These are phyloP conservation scores for Mucuna pruriens DNA, from an alignment of 306 rosid genomes.

Conservation along the genomic window DNA sequence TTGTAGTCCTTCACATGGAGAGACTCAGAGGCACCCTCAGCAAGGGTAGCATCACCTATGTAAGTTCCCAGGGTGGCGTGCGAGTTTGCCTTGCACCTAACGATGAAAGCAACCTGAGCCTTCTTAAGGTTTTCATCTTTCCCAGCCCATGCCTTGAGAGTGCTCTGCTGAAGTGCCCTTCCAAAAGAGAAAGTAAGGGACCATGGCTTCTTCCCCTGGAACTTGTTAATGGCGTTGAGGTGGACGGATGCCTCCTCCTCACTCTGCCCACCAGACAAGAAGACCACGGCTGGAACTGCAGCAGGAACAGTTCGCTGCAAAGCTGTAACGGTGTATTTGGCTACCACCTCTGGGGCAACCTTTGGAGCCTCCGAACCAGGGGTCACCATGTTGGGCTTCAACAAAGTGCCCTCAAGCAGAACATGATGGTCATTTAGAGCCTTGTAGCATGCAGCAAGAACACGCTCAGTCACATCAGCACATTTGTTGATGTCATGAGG, in stretches of 20 bases:
- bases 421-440: conserved; percentile 80
- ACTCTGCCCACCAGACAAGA: conserved; percentile 88
- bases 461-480: conserved; percentile 75
- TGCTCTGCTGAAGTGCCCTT: conserved; percentile 81
- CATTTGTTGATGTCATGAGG: conserved; percentile 67
- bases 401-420: conserved; percentile 75
- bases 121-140: conserved; percentile 60
- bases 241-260: conserved; percentile 83
- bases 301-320: conserved; percentile 70
- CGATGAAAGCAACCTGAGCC: conserved; percentile 68
- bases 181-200: conserved; percentile 79
- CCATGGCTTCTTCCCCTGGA: conserved; percentile 84
- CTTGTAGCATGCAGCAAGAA: conserved; percentile 90
- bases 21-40: conserved; percentile 71
- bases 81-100: conserved; percentile 74
- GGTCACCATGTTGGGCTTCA: conserved; percentile 92
- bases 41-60: conserved; percentile 64
- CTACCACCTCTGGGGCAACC: conserved; percentile 68
- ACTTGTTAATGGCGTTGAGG: conserved; percentile 77
- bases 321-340: conserved; percentile 65
- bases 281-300: conserved; percentile 74
- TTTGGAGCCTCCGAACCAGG: conserved; percentile 72
- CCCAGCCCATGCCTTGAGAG: conserved; percentile 80
- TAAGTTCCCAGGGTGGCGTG: conserved; percentile 79
- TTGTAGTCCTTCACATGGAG: conserved; percentile 76